A percentile compares a stretch with the other conserved stretches of the same genome.
phyloP scores from a whole-genome alignment of 345 rosid genomes.

The Eucalyptus sideroxylon region DNA sequence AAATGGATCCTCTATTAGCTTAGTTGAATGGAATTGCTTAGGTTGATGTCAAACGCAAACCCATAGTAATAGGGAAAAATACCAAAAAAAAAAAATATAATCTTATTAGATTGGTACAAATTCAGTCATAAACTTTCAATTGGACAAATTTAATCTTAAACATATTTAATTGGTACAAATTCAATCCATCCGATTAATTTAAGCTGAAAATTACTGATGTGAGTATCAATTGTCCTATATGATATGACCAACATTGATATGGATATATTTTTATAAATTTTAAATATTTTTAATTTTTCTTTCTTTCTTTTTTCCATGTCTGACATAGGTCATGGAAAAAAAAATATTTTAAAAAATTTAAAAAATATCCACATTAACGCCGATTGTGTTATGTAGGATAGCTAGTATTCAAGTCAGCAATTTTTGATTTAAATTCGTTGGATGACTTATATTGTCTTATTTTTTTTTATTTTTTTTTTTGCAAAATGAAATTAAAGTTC shows the following conservation, averaged over 20 bases:
- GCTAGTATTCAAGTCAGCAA: accelerated
- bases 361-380: accelerated
- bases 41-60: not conserved
- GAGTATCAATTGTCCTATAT: accelerated
- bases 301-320: accelerated
- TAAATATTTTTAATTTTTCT: too few relatives aligned
- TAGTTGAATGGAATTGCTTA: not conserved
- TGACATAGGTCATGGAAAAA: accelerated
- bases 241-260: accelerated
- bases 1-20: not conserved
- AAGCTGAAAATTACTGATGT: accelerated
- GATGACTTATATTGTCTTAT: not conserved
- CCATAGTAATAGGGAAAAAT: not conserved
- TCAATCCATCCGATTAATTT: accelerated
- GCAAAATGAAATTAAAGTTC: not conserved
- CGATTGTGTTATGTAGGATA: accelerated
- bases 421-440: accelerated
- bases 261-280: too few relatives aligned
- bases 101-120: accelerated
- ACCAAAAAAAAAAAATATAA: too few relatives aligned
- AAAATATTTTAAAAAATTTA: accelerated
- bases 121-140: accelerated
- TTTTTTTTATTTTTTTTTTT: accelerated
- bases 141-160: too few relatives aligned
- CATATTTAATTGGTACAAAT: too few relatives aligned